Evolutionary conservation across 1,139 yeast genomes (phyloP).

Genomic region (Kodamaea derodonti): DNA sequence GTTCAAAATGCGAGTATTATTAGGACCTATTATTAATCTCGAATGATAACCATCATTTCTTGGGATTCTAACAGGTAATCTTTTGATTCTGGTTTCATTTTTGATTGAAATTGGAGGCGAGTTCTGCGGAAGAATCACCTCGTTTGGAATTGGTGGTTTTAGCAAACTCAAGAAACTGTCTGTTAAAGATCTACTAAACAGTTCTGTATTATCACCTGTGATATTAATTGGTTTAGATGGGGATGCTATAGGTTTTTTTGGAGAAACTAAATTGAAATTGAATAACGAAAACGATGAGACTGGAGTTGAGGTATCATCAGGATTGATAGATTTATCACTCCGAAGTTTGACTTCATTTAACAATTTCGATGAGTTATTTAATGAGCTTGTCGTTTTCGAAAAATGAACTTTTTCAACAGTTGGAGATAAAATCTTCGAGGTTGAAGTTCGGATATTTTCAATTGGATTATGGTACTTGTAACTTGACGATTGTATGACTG

Average conservation of each 20-base stretch:
- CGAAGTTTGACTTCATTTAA: constrained; percentile 19
- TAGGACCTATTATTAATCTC: constrained; percentile 45
- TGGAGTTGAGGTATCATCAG: constrained; percentile 3
- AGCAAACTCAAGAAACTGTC: constrained; percentile 18
- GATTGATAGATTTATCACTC: constrained; percentile 8
- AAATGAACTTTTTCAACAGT: constrained; percentile 28
- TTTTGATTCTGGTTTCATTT: constrained; percentile 18
- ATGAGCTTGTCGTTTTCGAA: constrained; percentile 3
- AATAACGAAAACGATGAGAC: constrained; percentile 12
- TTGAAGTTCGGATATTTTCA: constrained; percentile 21
- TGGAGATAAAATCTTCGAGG: constrained; percentile 22
- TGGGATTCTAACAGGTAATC: constrained; percentile 24
- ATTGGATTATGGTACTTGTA: constrained; percentile 39
- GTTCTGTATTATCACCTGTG: constrained; percentile 2
- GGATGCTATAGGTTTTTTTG: constrained; percentile 1
- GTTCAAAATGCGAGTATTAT: constrained; percentile 37
- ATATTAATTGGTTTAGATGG: neutral
- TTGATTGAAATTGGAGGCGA: constrained; percentile 14
- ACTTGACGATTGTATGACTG: constrained; percentile 8
- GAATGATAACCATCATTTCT: constrained; percentile 38
- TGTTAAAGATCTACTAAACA: constrained; percentile 16
- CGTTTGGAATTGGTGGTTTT: constrained; percentile 2
- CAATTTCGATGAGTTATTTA: constrained; percentile 11
- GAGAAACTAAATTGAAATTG: constrained; percentile 10
- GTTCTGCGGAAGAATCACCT: constrained; percentile 13